Evolutionary conservation across 1,139 yeast genomes (phyloP), one percentile per base, ranked within the genome.

Genomic region (Casaregolazyma suthepensis): DNA sequence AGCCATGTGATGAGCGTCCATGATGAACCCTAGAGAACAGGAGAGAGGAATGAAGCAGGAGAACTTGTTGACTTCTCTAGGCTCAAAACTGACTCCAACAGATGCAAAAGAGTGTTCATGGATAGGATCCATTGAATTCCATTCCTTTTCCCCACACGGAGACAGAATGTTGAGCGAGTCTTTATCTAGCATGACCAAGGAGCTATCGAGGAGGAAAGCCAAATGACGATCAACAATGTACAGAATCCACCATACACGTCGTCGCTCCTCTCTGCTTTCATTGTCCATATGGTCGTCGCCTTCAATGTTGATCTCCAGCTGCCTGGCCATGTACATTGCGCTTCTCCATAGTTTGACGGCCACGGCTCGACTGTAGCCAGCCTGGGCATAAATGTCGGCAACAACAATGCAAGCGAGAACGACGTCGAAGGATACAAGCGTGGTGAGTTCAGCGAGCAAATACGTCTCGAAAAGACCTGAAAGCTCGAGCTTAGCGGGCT

Each of bases 191-290:
- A 72, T 63, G 4, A 66, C 60, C 35, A 68, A 56, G 2, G 71
- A 69, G 6, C 69, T 60, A 55, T 72, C 73, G 58, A 72, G 72
- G 49, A 75, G 69, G 46, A 74, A 61, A 0, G 73, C 71, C 6
- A 73, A 62, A 56, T 74, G 70, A n/a, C 76, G 64, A 57, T 74
- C 78, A 22, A 74, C 62, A 52, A 71, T 63, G 56, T 70, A 74
- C 26, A 74, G 57, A 5, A 72, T 64, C 76, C 77, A 74, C 77
- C 76, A 74, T 0, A 71, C 64, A 23, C 78, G 64, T n/a, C 76
- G 63, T 52, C 69, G 64, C 53, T 74, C 78, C 52, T 74, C 78
- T 23, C 69, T 63, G 1, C 61, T 52, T 47, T 71, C 75, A 18
- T 70, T 71, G 26, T 63, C 59, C 18, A 63, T 53, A n/a, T 20